A percentile compares a stretch with the other conserved stretches of the same genome.
phyloP scores from a whole-genome alignment of 2,329 filamentous ascomycete species.

The Claviceps paspali region DNA sequence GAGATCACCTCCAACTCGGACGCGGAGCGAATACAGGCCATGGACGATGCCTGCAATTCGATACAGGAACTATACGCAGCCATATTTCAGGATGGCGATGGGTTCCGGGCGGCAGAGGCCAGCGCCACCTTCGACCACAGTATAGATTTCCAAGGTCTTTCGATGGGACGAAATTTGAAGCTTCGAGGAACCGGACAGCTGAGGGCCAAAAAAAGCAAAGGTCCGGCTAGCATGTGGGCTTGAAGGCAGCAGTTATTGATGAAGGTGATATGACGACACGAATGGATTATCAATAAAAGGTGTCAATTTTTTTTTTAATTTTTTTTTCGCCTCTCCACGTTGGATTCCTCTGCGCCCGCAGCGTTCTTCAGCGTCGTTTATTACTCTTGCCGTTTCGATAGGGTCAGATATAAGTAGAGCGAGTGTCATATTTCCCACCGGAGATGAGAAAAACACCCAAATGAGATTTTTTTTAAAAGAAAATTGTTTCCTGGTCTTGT shows the following conservation, averaged over 20 bases:
- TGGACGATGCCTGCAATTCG: constrained; percentile 57
- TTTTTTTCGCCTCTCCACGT: no score
- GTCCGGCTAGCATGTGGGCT: constrained; percentile 2
- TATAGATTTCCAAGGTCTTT: constrained; percentile 14
- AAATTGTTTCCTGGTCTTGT: neutral
- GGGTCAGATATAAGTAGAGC: neutral
- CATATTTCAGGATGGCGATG: constrained; percentile 65
- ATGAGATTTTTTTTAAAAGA: no score
- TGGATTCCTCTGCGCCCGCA: neutral
- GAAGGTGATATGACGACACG: constrained; percentile 1
- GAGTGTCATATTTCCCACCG: neutral
- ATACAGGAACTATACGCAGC: constrained; percentile 54
- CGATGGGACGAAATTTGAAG: constrained; percentile 5
- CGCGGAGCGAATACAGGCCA: constrained; percentile 55
- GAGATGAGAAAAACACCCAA: neutral
- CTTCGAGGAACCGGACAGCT: constrained; percentile 3
- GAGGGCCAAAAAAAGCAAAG: constrained; percentile 3
- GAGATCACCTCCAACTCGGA: constrained; percentile 64
- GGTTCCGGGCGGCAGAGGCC: constrained; percentile 31
- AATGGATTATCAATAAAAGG: no score
- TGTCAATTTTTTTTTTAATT: neutral
- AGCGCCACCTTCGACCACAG: constrained; percentile 14
- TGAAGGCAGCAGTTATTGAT: neutral
- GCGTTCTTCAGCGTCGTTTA: neutral
- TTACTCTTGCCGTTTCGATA: neutral